A percentile compares a stretch with the other conserved stretches of the same genome.
These are phyloP conservation scores for Apiotrichum siamense DNA, from an alignment of 1,284 basidiomycete species.

Conservation along the genomic window DNA sequence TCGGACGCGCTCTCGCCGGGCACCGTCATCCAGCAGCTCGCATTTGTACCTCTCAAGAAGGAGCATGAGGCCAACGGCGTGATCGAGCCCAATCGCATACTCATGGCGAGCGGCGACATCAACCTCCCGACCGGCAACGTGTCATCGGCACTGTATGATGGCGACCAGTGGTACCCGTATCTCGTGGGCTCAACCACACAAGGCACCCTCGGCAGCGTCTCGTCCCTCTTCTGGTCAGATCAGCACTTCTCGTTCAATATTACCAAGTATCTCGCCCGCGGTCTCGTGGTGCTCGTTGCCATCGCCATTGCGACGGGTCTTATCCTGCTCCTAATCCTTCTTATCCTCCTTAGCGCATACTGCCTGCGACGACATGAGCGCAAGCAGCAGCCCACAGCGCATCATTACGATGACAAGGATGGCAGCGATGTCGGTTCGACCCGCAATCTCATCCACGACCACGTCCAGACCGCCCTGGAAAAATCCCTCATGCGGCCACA, in stretches of 20 bases:
- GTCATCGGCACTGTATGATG: conserved; percentile 83
- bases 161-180: conserved; percentile 74
- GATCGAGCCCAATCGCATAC: conserved; percentile 77
- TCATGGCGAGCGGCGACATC: conserved; percentile 80
- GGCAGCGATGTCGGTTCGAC: conserved; percentile 50
- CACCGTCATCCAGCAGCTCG: conserved; percentile 63
- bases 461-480: conserved; percentile 69
- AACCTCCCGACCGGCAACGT: conserved; percentile 66
- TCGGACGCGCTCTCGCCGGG: conserved; percentile 40
- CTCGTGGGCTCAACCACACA: conserved; percentile 62
- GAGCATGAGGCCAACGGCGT: conserved; percentile 53
- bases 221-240: conserved; percentile 75
- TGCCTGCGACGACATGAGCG: conserved; percentile 53
- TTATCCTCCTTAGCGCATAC: conserved; percentile 75
- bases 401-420: conserved; percentile 57
- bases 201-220: conserved; percentile 66
- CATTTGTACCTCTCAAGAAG: conserved; percentile 80
- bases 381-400: conserved; percentile 25
- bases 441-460: conserved; percentile 75
- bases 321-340: conserved; percentile 82
- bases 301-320: conserved; percentile 94
- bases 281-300: conserved; percentile 91
- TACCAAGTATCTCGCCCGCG: conserved; percentile 72
- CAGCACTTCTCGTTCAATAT: conserved; percentile 66
- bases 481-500: conserved; percentile 32